Conservation (phyloP, 768 basidiomycete species). For the Mycena vulgaris region DNA sequence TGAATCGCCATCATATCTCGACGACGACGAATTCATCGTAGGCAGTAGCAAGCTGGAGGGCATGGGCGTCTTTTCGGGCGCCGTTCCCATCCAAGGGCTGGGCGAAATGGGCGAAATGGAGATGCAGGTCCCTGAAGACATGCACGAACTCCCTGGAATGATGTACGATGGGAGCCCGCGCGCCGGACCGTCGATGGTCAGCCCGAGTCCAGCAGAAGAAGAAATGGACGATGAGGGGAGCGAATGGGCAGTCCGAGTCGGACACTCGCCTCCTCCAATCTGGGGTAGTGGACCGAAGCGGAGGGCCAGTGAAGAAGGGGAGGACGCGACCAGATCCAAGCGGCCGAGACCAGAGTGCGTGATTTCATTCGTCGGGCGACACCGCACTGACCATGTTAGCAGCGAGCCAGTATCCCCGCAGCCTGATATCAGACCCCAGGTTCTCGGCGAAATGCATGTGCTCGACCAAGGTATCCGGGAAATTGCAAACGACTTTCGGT, state of each 20-base stretch:
- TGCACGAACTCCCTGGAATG: constrained; percentile 36
- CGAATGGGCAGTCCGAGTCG: constrained; percentile 79
- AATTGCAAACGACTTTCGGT: constrained; percentile 79
- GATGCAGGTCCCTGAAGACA: constrained; percentile 24
- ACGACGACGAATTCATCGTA: constrained; percentile 43
- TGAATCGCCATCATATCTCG: constrained; percentile 41
- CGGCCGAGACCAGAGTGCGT: constrained; percentile 60
- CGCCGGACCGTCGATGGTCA: constrained; percentile 30
- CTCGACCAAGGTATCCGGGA: constrained; percentile 76
- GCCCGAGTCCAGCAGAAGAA: constrained; percentile 66
- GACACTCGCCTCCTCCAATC: constrained; percentile 72
- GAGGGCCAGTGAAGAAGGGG: constrained; percentile 58
- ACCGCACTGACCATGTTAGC: not conserved
- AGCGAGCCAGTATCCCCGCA: constrained; percentile 38
- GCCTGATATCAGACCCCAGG: constrained; percentile 36
- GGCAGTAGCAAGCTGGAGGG: constrained; percentile 23
- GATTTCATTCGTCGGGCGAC: not conserved
- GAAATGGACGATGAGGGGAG: constrained; percentile 77
- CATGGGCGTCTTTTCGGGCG: constrained; percentile 31
- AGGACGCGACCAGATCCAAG: constrained; percentile 57
- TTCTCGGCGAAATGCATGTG: constrained; percentile 68
- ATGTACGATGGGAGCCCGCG: constrained; percentile 36
- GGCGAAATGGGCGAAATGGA: constrained; percentile 30
- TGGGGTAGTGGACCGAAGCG: constrained; percentile 72
- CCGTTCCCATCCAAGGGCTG: constrained; percentile 33